Base-by-base conservation (phyloP, 2,329 filamentous ascomycete species). In the Lachnellula occidentalis region DNA sequence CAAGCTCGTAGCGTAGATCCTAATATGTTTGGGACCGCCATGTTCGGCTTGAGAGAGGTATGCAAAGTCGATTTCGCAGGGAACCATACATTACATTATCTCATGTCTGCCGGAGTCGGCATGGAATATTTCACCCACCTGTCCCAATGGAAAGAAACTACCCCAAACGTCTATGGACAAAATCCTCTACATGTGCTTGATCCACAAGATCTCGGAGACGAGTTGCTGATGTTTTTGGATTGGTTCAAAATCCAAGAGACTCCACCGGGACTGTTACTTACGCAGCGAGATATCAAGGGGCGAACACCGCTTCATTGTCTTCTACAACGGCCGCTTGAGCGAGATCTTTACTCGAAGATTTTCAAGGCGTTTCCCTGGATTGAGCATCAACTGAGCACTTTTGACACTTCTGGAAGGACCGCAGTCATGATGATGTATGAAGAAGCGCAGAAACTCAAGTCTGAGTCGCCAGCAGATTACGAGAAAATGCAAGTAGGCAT, bases 241-340 rank as follows among this genome's bases (percentile, higher is more conserved):
- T 65, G 55, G 54, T 59, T 61, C 50, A 60, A 60, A 22, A 46
- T 42, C n/a, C 48, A 55, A n/a, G 53, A 57, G 12, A 34, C 51
- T 15, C 56, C 58, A 11, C 55, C 58, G 11, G 61, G 58, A 7
- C 45, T 62, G 14, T 50, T 62, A 9, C 55, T 61, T 22, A 62
- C 58, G 2, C 60, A 61, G 31, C 58, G 63, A 15, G 63, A 65
- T 50, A 57, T 62, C n/a, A 51, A 59, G 21, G 61, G 61, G 24
- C 57, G 56, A 2, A 62, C 61, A 0, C 60, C 61, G 42, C 58
- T 65, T 22, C 61, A 65, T 48, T 55, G 57, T 8, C 51, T 65
- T 7, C 51, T 65, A 27, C 58, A 58, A 41, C 47, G 57, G 7
- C 63, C 60, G 3, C 56, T 65, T 5, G 57, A 62, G 21, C 42